These are phyloP conservation scores for Grifola frondosa DNA, from an alignment of 1,284 basidiomycete species.

Conservation along the genomic window DNA sequence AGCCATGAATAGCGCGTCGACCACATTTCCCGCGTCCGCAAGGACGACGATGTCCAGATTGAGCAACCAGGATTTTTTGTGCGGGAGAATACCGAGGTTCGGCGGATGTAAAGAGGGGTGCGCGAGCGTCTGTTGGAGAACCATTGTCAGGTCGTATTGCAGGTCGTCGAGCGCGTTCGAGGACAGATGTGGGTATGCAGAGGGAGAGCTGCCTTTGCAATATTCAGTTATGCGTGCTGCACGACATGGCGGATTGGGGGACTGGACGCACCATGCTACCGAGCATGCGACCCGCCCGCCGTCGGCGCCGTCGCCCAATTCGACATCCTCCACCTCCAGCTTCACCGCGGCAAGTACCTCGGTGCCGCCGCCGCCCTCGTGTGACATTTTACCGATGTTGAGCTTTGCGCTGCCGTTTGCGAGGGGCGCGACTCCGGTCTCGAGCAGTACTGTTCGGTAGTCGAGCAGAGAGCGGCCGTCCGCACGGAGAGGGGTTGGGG, in stretches of 20 bases:
- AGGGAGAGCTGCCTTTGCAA: conserved; percentile 62
- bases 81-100: conserved; percentile 62
- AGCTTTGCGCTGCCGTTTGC: conserved; percentile 79
- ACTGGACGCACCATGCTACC: conserved; percentile 73
- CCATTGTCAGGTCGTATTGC: conserved; percentile 62
- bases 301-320: conserved; percentile 45
- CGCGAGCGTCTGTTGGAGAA: conserved; percentile 57
- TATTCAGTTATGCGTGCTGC: conserved; percentile 23
- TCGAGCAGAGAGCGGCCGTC: conserved; percentile 67
- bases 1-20: conserved; percentile 76
- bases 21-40: conserved; percentile 68
- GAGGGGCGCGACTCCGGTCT: conserved; percentile 72
- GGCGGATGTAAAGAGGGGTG: conserved; percentile 60
- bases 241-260: background rate
- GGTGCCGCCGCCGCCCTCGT: conserved; percentile 62
- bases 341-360: conserved; percentile 71
- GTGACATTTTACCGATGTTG: conserved; percentile 57
- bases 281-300: conserved; percentile 62
- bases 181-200: conserved; percentile 70
- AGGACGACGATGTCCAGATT: conserved; percentile 70
- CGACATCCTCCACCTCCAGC: conserved; percentile 66
- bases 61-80: conserved; percentile 67
- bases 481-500: conserved; percentile 54
- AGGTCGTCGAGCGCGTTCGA: conserved; percentile 66
- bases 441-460: conserved; percentile 66